These are phyloP conservation scores for Laguncularia racemosa DNA, from an alignment of 345 rosid species.

Conservation along the genomic window DNA sequence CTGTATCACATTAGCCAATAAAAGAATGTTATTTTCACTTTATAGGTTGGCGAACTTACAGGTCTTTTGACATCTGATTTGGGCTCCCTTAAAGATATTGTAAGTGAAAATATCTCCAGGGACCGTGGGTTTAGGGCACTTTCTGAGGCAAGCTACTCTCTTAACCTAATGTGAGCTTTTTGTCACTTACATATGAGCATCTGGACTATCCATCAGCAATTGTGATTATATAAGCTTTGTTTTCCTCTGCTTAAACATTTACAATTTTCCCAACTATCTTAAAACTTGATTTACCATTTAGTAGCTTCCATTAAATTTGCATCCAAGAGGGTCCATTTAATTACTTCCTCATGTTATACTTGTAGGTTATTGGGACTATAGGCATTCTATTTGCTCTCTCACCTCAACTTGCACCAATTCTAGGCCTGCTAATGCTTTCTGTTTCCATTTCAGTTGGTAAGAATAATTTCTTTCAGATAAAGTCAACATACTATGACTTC, in stretches of 20 bases:
- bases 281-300: too few species aligned
- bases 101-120: slow-evolving; percentile 85
- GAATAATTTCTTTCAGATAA: slow-evolving; percentile 6
- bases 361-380: slow-evolving; percentile 73
- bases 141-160: slow-evolving; percentile 95
- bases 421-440: slow-evolving; percentile 64
- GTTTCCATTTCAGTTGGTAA: slow-evolving; percentile 84
- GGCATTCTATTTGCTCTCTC: slow-evolving; percentile 72
- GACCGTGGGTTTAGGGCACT: slow-evolving; percentile 98
- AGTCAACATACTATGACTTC: background rate
- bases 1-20: too few species aligned
- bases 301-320: too few species aligned
- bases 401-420: slow-evolving; percentile 88
- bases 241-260: background rate
- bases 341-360: slow-evolving; percentile 12
- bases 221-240: background rate
- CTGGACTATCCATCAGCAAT: slow-evolving; percentile 3
- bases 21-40: too few species aligned
- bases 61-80: slow-evolving; percentile 86
- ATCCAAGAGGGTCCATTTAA: background rate
- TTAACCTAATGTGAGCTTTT: slow-evolving; percentile 56
- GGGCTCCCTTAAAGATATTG: slow-evolving; percentile 69
- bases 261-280: too few species aligned
- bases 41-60: slow-evolving; percentile 79
- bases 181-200: slow-evolving; percentile 22